Percentiles rank a stretch among this genome's conserved stretches.
These are phyloP conservation scores for Podaxis sp. DNA, from an alignment of 768 basidiomycete genomes.

Conservation along the genomic window DNA sequence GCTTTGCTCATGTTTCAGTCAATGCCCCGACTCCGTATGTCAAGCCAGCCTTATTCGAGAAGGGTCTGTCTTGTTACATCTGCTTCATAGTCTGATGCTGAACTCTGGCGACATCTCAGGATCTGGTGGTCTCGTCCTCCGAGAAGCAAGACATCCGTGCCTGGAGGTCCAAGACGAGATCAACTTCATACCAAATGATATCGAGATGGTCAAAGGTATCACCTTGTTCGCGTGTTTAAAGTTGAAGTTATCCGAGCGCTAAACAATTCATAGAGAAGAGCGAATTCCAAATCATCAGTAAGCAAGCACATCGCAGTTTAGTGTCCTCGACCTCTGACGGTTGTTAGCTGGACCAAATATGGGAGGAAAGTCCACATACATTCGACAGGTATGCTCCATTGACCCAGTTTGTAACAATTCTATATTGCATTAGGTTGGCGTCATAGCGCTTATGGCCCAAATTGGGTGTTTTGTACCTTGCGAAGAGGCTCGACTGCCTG, in stretches of 20 bases:
- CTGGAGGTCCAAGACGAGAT: conserved; percentile 95
- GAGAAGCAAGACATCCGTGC: conserved; percentile 92
- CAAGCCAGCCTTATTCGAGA: conserved; percentile 76
- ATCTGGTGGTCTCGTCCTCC: conserved; percentile 72
- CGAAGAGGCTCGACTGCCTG: conserved; percentile 75
- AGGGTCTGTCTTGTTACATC: conserved; percentile 43
- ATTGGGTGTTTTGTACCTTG: conserved; percentile 95
- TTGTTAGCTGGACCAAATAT: conserved; percentile 89
- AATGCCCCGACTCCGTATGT: conserved; percentile 86
- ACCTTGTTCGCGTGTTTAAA: not conserved
- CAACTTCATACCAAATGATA: conserved; percentile 92
- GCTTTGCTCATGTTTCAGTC: conserved; percentile 88
- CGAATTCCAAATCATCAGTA: conserved; percentile 95
- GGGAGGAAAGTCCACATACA: conserved; percentile 98
- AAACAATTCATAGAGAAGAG: conserved; percentile 50
- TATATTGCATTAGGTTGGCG: conserved; percentile 55
- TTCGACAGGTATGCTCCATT: conserved; percentile 61
- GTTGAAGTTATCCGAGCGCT: not conserved
- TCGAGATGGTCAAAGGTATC: conserved; percentile 85
- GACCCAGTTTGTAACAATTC: not conserved
- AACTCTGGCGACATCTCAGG: conserved; percentile 40
- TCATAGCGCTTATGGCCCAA: conserved; percentile 96
- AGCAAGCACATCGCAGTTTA: conserved; percentile 18
- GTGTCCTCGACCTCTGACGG: not conserved
- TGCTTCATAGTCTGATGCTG: not conserved